These are phyloP conservation scores for Leccinum angustisporum DNA, from an alignment of 1,284 basidiomycete genomes.

Conservation along the genomic window DNA sequence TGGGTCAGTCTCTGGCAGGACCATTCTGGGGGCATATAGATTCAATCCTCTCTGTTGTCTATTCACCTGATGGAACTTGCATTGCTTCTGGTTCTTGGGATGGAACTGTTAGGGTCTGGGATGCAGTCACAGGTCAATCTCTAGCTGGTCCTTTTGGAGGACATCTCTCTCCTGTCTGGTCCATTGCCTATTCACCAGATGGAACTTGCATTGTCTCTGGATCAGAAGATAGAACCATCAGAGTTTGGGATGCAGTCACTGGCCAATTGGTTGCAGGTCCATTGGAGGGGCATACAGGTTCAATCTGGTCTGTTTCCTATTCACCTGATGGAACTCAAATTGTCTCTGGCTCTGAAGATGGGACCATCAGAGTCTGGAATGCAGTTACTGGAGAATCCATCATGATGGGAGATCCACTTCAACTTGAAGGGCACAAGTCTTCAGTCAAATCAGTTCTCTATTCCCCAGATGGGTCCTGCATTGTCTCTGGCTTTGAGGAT, in stretches of 20 bases:
- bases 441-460: background rate
- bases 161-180: background rate
- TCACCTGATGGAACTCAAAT: background rate
- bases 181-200: background rate
- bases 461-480: background rate
- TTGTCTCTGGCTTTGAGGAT: background rate
- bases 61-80: background rate
- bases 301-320: background rate
- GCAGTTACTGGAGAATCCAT: background rate
- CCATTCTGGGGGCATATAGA: background rate
- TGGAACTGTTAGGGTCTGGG: background rate
- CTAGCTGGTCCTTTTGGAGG: background rate
- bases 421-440: background rate
- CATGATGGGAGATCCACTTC: background rate
- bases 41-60: background rate
- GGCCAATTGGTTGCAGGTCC: background rate
- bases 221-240: background rate
- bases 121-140: background rate
- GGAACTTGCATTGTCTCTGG: background rate
- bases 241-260: background rate
- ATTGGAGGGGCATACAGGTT: too few relatives aligned
- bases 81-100: background rate
- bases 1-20: background rate
- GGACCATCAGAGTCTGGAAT: background rate
- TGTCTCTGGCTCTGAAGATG: background rate